Conservation (phyloP, 805 yeast genomes). For the Wickerhamomyces mucosus region DNA sequence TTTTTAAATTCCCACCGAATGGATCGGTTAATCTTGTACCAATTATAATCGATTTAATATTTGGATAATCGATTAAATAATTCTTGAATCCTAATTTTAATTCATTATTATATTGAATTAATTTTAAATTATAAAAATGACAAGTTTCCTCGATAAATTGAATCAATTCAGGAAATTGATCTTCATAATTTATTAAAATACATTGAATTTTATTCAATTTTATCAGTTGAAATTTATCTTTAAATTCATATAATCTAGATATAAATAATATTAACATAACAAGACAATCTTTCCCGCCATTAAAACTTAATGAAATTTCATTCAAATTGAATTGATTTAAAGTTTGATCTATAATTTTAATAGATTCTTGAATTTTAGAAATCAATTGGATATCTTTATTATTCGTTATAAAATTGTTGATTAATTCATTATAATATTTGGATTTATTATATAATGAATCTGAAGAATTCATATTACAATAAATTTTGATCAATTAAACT, state of each 20-base stretch:
- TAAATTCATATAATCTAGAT: slow-evolving; percentile 35
- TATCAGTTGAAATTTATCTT: slow-evolving; percentile 4
- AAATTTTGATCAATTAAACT: too few species aligned
- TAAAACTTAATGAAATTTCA: slow-evolving; percentile 73
- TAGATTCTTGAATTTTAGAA: slow-evolving; percentile 1
- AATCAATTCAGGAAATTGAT: slow-evolving; percentile 62
- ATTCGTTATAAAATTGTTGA: not conserved
- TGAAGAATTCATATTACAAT: too few species aligned
- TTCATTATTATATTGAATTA: slow-evolving; percentile 27
- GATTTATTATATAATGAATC: not conserved
- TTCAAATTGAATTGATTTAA: slow-evolving; percentile 14
- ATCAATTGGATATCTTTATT: not conserved
- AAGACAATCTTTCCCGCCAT: slow-evolving; percentile 96
- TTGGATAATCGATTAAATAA: slow-evolving; percentile 43
- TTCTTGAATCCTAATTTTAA: slow-evolving; percentile 61
- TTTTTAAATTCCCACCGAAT: slow-evolving; percentile 47
- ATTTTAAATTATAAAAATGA: slow-evolving; percentile 41
- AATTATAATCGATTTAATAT: slow-evolving; percentile 67
- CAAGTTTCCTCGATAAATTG: slow-evolving; percentile 53
- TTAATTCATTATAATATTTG: not conserved
- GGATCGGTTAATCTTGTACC: slow-evolving; percentile 91
- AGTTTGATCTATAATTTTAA: slow-evolving; percentile 1
- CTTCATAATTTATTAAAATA: slow-evolving; percentile 69
- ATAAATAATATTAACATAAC: slow-evolving; percentile 74
- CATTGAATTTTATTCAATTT: slow-evolving; percentile 33